phyloP scores from a whole-genome alignment of 2,329 filamentous ascomycete species.

The Trichoderma sp. region DNA sequence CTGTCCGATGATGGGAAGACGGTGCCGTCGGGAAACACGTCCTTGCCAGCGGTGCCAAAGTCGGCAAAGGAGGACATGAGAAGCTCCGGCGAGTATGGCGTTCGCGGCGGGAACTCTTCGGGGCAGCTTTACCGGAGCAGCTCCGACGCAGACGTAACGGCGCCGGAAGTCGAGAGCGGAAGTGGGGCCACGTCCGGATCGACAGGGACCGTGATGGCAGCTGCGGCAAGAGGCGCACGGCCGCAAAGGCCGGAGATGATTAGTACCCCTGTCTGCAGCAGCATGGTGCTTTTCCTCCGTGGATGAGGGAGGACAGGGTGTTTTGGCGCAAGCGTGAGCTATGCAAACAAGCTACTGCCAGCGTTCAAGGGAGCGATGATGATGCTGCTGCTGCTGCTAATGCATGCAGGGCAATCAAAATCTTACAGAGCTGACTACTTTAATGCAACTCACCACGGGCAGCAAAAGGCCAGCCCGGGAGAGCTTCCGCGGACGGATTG shows the following conservation, averaged over 20 bases:
- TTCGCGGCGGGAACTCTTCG: constrained; percentile 37
- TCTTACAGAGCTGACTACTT: neutral
- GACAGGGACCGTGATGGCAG: constrained; percentile 23
- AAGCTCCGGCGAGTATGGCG: constrained; percentile 35
- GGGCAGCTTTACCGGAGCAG: constrained; percentile 42
- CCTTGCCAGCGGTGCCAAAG: constrained; percentile 28
- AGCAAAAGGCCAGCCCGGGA: neutral
- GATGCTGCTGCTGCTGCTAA: neutral
- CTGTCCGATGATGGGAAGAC: constrained; percentile 44
- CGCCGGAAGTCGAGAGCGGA: constrained; percentile 32
- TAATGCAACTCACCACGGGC: constrained; percentile 11
- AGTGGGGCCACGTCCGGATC: constrained; percentile 36
- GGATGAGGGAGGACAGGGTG: neutral
- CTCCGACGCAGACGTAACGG: constrained; percentile 38
- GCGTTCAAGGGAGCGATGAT: neutral
- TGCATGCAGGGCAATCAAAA: constrained; percentile 6
- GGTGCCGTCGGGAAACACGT: constrained; percentile 29
- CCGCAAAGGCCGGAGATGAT: constrained; percentile 17
- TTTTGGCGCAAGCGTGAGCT: neutral
- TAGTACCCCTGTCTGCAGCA: neutral
- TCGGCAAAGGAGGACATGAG: constrained; percentile 39
- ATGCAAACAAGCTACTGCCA: neutral
- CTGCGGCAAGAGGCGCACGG: neutral
- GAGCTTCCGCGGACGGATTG: neutral
- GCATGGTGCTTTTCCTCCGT: constrained; percentile 5